Evolutionary conservation across 257 asterid genomes (phyloP), one percentile per base, ranked within the genome.

Genomic region (Cordia subcordata): DNA sequence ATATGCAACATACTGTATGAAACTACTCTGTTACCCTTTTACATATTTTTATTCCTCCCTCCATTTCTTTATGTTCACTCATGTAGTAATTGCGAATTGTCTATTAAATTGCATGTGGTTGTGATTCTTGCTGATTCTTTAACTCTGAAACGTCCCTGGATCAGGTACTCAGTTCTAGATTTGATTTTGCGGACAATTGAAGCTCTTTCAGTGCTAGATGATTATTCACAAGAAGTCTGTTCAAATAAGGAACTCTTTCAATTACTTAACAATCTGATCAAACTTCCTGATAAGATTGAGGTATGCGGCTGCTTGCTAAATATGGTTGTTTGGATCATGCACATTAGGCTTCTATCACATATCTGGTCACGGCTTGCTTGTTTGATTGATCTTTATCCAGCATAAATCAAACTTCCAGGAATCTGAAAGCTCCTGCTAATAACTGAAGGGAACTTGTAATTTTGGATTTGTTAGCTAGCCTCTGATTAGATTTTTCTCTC

Each of bases 271-370:
- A 82, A 83, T 67, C 76, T 93, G 50, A 78, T 89, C 63, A 70
- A 80, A 65, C 81, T 78, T 65, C 96, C 95, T 56, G 96, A 88
- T 67, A 92, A 86, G 65, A 63, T 68, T 53, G 96, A 88, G 93
- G 96, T 92, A 68, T 56, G 67, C 27, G 55, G 61, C 57, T 57
- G 52, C 49, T 68, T 73, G 68, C 58, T 9, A 44, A 63, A 55
- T 67, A 39, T 53, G 46, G 44, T 53, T 52, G 58, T 61, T 27
- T 68, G 58, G 19, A 23, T 60, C 18, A 38, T 42, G 52, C 33
- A 13, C 51, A 15, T 61, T 50, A 17, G 23, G 12, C 10, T 8
- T 62, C 13, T 0, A 16, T 18, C 13, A 49, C 57, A 20, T 50
- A 33, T 57, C 51, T 44, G 39, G 23, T 20, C 60, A 32, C 37